Evolutionary conservation across 352 stramenopile genomes (phyloP).

Genomic region (Pythium aquatile): DNA sequence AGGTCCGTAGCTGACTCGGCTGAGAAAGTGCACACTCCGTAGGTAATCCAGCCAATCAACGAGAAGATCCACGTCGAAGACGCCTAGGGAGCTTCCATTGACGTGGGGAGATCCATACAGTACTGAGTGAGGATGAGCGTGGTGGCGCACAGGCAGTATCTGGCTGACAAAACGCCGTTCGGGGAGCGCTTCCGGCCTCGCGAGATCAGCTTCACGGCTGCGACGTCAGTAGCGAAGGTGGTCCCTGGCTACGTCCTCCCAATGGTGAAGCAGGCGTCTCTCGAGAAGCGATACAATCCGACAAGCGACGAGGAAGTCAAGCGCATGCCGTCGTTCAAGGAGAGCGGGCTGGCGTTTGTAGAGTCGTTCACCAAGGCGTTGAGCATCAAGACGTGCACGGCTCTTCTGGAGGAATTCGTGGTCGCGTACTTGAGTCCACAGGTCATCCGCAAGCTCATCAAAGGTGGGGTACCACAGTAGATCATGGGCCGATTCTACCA

Average conservation of each 20-base stretch:
- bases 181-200: neutral
- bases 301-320: slow-evolving; percentile 28
- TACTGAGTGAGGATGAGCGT: no score
- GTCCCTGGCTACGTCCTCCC: slow-evolving; percentile 73
- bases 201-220: slow-evolving; percentile 58
- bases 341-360: slow-evolving; percentile 47
- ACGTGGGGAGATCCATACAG: no score
- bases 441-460: slow-evolving; percentile 75
- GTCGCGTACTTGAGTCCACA: slow-evolving; percentile 49
- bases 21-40: no score
- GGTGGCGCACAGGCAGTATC: no score
- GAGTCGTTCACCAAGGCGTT: slow-evolving; percentile 76
- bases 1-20: no score
- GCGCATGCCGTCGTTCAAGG: slow-evolving; percentile 44
- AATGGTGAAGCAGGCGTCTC: slow-evolving; percentile 59
- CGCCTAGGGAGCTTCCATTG: no score
- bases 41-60: no score
- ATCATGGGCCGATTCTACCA: neutral
- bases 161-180: no score
- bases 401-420: slow-evolving; percentile 64
- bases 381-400: slow-evolving; percentile 74
- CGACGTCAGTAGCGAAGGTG: slow-evolving; percentile 57
- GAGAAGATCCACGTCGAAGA: no score
- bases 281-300: slow-evolving; percentile 44
- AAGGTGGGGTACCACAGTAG: slow-evolving; percentile 37